phyloP scores from a whole-genome alignment of 2,329 filamentous ascomycete species.

The Seiridium unicorne region DNA sequence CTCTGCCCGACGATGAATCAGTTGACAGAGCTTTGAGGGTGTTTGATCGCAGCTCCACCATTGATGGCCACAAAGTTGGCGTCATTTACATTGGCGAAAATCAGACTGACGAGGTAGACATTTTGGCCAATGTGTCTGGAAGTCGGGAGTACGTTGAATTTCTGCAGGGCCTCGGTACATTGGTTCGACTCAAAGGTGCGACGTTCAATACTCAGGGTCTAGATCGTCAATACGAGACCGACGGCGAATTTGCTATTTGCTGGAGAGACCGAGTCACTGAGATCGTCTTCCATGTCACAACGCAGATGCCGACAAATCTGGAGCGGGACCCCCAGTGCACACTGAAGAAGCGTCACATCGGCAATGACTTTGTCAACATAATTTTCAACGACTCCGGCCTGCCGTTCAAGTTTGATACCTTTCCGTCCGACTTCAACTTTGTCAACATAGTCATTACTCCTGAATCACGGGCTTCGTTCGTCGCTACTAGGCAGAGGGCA shows the following conservation, averaged over 20 bases:
- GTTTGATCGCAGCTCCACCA: constrained; percentile 84
- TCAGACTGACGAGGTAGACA: constrained; percentile 79
- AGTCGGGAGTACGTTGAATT: constrained; percentile 88
- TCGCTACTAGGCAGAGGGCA: constrained; percentile 49
- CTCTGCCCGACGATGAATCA: constrained; percentile 68
- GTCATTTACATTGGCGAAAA: constrained; percentile 90
- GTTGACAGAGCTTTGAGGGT: constrained; percentile 71
- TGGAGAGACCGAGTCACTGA: constrained; percentile 96
- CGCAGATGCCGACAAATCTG: constrained; percentile 91
- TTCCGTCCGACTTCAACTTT: constrained; percentile 93
- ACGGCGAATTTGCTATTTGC: constrained; percentile 86
- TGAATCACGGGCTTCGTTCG: constrained; percentile 74
- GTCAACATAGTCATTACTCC: constrained; percentile 96
- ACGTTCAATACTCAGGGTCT: constrained; percentile 92
- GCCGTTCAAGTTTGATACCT: constrained; percentile 85
- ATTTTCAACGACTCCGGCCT: constrained; percentile 96
- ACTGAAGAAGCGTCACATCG: constrained; percentile 91
- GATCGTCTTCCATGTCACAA: constrained; percentile 92
- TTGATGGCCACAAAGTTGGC: constrained; percentile 94
- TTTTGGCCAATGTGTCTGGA: constrained; percentile 82
- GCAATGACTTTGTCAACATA: constrained; percentile 97
- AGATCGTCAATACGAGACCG: constrained; percentile 72
- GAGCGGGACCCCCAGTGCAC: constrained; percentile 73
- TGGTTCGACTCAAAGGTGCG: constrained; percentile 77
- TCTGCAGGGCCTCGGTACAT: constrained; percentile 75